Percentiles rank a stretch among this genome's conserved stretches.
phyloP scores from a whole-genome alignment of 257 asterid species.

The Lycium ferocissimum region DNA sequence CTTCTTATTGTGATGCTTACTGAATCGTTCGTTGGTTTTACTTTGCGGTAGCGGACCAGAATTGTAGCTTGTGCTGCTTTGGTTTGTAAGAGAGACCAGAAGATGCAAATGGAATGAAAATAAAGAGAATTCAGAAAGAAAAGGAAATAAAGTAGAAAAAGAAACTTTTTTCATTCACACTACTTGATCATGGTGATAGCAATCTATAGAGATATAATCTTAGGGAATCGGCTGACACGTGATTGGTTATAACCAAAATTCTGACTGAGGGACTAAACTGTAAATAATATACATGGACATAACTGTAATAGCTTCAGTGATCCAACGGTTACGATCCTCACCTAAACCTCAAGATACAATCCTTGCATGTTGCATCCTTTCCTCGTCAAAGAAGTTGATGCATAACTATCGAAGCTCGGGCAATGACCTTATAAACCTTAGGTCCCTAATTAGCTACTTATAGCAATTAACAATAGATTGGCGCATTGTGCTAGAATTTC shows the following conservation, averaged over 20 bases:
- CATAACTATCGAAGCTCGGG: not conserved
- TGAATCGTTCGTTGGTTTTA: not conserved
- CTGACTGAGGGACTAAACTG: not conserved
- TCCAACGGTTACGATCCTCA: not conserved
- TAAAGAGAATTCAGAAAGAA: conserved; percentile 16
- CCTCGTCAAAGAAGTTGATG: not conserved
- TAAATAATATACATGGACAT: not conserved
- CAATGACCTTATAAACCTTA: not conserved
- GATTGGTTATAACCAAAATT: conserved; percentile 2
- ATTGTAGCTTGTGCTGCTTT: not conserved
- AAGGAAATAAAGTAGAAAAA: conserved; percentile 1
- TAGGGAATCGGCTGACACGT: not conserved
- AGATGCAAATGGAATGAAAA: not conserved
- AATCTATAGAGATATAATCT: not conserved
- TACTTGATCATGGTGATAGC: not conserved
- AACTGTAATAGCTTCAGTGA: not conserved
- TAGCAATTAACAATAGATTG: not conserved
- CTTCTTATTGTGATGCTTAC: not conserved
- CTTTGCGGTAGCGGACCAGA: not conserved
- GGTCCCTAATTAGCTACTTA: not conserved
- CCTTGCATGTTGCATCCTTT: not conserved
- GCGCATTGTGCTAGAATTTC: not conserved
- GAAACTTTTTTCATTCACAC: not conserved
- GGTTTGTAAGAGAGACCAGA: conserved; percentile 14
- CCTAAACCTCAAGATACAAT: not conserved